A percentile compares a stretch with the other conserved stretches of the same genome.
Conservation (phyloP, 2,329 filamentous ascomycete species). For the Epichloe typhina region DNA sequence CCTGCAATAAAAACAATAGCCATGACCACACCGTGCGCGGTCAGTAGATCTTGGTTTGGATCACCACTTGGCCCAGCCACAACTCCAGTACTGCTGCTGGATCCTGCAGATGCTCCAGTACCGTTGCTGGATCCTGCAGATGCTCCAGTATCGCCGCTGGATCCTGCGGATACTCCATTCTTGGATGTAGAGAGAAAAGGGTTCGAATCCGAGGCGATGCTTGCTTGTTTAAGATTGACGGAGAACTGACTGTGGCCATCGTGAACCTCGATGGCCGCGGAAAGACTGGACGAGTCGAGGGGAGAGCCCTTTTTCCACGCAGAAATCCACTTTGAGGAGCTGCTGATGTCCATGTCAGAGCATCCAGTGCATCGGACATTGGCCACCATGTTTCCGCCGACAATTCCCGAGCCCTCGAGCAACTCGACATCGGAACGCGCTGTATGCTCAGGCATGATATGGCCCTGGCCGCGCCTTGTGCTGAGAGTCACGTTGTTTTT, state of each 20-base stretch:
- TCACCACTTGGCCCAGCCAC: not conserved
- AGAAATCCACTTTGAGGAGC: slow-evolving; percentile 35
- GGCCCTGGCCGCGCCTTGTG: slow-evolving; percentile 34
- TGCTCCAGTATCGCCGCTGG: not conserved
- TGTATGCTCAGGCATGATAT: slow-evolving; percentile 35
- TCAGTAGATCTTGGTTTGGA: slow-evolving; percentile 17
- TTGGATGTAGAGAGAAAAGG: slow-evolving; percentile 28
- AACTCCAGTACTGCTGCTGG: not conserved
- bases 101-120: not conserved
- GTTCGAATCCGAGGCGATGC: slow-evolving; percentile 34
- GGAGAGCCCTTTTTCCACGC: slow-evolving; percentile 36
- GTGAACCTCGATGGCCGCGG: slow-evolving; percentile 31
- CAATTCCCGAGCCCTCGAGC: slow-evolving; percentile 45
- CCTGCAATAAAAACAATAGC: slow-evolving; percentile 43
- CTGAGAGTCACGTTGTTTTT: slow-evolving; percentile 48
- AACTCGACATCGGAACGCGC: slow-evolving; percentile 34
- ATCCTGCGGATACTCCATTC: slow-evolving; percentile 1
- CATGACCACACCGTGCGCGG: slow-evolving; percentile 48
- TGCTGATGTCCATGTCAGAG: slow-evolving; percentile 28
- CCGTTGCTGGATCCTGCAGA: not conserved
- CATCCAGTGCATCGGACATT: slow-evolving; percentile 46
- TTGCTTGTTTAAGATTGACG: slow-evolving; percentile 36
- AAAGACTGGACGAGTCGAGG: slow-evolving; percentile 28
- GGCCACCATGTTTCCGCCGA: slow-evolving; percentile 39
- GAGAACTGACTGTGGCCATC: slow-evolving; percentile 30